phyloP scores from a whole-genome alignment of 2,329 filamentous ascomycete genomes.

The Exophiala sideris region DNA sequence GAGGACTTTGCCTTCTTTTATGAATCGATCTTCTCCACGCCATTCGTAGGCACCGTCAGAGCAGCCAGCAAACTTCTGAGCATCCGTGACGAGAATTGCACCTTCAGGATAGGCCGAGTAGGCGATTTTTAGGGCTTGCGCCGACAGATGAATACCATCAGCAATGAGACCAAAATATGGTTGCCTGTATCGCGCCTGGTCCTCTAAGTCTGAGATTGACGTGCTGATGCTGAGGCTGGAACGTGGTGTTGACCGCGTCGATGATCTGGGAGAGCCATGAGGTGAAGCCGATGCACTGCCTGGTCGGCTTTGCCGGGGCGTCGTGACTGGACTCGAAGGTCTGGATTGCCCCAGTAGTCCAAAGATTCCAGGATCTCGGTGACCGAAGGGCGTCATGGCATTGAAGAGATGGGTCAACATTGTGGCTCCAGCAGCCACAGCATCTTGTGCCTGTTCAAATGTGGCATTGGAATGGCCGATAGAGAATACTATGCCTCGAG shows the following conservation, averaged over 20 bases:
- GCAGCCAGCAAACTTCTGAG: conserved; percentile 81
- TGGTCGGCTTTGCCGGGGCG: conserved; percentile 21
- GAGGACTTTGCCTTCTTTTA: conserved; percentile 63
- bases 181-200: conserved; percentile 25
- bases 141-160: conserved; percentile 86
- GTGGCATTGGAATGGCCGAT: conserved; percentile 86
- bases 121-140: conserved; percentile 83
- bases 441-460: conserved; percentile 73
- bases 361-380: conserved; percentile 88
- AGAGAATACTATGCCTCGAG: conserved; percentile 68
- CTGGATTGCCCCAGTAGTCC: conserved; percentile 72
- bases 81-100: conserved; percentile 86
- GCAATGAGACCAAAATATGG: conserved; percentile 88
- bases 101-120: conserved; percentile 81
- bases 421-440: conserved; percentile 69
- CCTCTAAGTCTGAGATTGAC: conserved; percentile 18
- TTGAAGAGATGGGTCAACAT: conserved; percentile 97
- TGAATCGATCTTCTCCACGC: conserved; percentile 67
- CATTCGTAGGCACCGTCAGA: conserved; percentile 82
- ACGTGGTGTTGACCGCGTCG: conserved; percentile 23
- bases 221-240: conserved; percentile 25
- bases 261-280: conserved; percentile 21
- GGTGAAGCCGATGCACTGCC: conserved; percentile 17
- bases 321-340: conserved; percentile 22
- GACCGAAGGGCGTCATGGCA: conserved; percentile 84